Conservation (phyloP, 768 basidiomycete genomes). For the Kwoniella dejecticola region DNA sequence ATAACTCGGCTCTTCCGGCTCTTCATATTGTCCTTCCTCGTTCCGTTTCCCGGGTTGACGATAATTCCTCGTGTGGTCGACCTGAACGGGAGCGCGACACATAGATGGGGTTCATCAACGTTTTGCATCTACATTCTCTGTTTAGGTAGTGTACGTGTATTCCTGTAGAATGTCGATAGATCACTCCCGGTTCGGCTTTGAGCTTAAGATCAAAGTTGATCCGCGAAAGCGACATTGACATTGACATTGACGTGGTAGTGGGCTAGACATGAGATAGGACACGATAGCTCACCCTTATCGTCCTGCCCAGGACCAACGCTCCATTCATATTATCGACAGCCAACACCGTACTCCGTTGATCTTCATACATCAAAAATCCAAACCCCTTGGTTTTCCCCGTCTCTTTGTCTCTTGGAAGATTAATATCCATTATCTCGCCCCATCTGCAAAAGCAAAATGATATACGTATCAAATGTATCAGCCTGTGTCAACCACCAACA, state of each 20-base stretch:
- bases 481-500: too few species aligned
- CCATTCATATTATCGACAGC: conserved; percentile 99
- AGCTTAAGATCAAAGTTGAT: too few species aligned
- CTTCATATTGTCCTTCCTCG: conserved; percentile 81
- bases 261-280: neutral
- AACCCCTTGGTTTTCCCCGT: conserved; percentile 91
- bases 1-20: conserved; percentile 78
- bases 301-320: conserved; percentile 79
- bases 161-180: too few species aligned
- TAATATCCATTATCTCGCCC: conserved; percentile 94
- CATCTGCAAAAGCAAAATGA: conserved; percentile 65
- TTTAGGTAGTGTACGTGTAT: too few species aligned
- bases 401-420: conserved; percentile 89
- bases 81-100: conserved; percentile 21
- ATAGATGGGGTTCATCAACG: too few species aligned
- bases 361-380: conserved; percentile 98
- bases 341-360: conserved; percentile 91
- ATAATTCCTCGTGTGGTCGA: conserved; percentile 68
- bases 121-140: too few species aligned
- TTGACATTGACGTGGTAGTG: too few species aligned
- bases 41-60: conserved; percentile 77
- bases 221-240: too few species aligned
- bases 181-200: too few species aligned
- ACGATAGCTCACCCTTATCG: conserved; percentile 73
- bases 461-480: too few species aligned